A percentile compares a stretch with the other conserved stretches of the same genome.
Evolutionary conservation across 257 asterid genomes (phyloP).

Genomic region (Dorcoceras hygrometricum): DNA sequence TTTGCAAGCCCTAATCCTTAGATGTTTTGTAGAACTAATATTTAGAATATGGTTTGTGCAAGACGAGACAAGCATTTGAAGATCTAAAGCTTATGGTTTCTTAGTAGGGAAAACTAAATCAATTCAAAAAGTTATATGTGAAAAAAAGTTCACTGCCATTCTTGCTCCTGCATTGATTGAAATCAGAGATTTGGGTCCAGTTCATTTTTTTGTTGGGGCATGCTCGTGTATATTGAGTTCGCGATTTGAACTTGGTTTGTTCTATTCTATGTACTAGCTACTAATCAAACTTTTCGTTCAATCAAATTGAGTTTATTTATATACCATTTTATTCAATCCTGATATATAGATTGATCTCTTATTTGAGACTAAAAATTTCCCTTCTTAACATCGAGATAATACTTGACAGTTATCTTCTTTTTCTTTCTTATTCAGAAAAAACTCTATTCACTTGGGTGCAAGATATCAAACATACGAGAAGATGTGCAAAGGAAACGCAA

Average conservation of each 20-base stretch:
- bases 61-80: background rate
- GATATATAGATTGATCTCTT: background rate
- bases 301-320: background rate
- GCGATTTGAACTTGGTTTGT: background rate
- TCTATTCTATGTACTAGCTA: background rate
- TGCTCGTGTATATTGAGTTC: background rate
- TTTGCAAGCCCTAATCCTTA: background rate
- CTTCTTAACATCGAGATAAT: background rate
- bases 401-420: no score
- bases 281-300: background rate
- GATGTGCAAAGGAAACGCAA: background rate
- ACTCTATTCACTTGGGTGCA: background rate
- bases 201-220: background rate
- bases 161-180: background rate
- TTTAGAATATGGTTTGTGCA: slow-evolving; percentile 1
- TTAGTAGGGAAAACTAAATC: no score
- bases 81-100: background rate
- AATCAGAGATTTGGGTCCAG: background rate
- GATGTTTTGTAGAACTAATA: background rate
- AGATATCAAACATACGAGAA: background rate
- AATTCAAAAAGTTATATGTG: no score
- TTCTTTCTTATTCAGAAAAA: background rate
- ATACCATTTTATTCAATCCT: background rate
- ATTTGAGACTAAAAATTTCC: background rate
- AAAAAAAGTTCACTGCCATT: no score